phyloP scores from a whole-genome alignment of 2,329 filamentous ascomycete genomes.

The Clarireedia paspali region DNA sequence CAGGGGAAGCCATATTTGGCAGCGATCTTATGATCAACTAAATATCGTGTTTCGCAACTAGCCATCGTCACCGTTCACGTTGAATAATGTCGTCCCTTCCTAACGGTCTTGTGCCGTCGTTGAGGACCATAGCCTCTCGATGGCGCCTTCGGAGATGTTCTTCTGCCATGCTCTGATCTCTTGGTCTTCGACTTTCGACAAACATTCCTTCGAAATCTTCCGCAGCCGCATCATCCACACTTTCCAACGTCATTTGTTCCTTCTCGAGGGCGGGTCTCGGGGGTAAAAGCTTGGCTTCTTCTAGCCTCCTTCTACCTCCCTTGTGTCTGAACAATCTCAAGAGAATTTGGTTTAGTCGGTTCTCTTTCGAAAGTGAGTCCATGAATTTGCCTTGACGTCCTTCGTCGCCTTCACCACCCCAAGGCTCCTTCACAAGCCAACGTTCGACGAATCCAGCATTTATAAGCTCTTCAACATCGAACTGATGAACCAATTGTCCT shows the following conservation, averaged over 20 bases:
- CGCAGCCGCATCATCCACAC: constrained; percentile 42
- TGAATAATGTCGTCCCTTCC: constrained; percentile 74
- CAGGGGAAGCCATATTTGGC: too few species aligned
- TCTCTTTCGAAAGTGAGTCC: constrained; percentile 18
- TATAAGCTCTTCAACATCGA: constrained; percentile 50
- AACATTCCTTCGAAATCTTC: constrained; percentile 25
- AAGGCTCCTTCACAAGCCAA: constrained; percentile 69
- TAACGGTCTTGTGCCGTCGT: constrained; percentile 72
- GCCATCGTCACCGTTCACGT: constrained; percentile 10
- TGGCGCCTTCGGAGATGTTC: constrained; percentile 67
- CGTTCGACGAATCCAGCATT: constrained; percentile 60
- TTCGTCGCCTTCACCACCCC: constrained; percentile 48
- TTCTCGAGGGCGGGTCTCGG: background rate
- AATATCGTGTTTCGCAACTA: too few species aligned
- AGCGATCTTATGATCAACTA: too few species aligned
- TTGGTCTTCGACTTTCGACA: constrained; percentile 29
- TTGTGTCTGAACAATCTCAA: constrained; percentile 31
- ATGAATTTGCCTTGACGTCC: constrained; percentile 47
- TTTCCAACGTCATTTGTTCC: constrained; percentile 36
- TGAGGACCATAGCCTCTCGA: constrained; percentile 84
- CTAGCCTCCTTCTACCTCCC: constrained; percentile 21
- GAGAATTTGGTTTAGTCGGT: constrained; percentile 37
- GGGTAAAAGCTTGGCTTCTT: constrained; percentile 24
- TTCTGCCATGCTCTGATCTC: constrained; percentile 56
- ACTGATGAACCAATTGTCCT: constrained; percentile 40